These are phyloP conservation scores for Hanseniaspora uvarum DNA, from an alignment of 1,139 yeast species.

Conservation along the genomic window DNA sequence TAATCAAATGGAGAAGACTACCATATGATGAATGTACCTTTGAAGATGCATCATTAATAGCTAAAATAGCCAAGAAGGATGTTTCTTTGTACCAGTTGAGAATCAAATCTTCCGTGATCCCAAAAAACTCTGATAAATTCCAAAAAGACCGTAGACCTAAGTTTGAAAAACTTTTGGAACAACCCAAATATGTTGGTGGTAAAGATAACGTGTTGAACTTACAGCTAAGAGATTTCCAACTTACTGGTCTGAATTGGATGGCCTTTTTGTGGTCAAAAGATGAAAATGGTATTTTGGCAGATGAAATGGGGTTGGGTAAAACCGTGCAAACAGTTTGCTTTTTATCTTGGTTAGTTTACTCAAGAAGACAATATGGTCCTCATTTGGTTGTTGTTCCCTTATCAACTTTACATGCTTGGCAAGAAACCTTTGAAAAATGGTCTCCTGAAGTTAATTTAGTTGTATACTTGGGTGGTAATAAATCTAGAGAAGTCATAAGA, in stretches of 20 bases:
- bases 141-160: constrained; percentile 65
- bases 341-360: constrained; percentile 85
- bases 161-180: constrained; percentile 75
- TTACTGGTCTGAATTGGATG: constrained; percentile 99
- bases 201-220: constrained; percentile 35
- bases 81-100: constrained; percentile 78
- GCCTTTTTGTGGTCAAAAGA: constrained; percentile 96
- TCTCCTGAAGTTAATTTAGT: constrained; percentile 90
- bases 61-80: constrained; percentile 69
- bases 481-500: constrained; percentile 70
- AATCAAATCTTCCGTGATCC: constrained; percentile 71
- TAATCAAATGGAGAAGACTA: constrained; percentile 86
- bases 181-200: constrained; percentile 81
- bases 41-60: constrained; percentile 89
- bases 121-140: constrained; percentile 69
- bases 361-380: constrained; percentile 94
- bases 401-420: constrained; percentile 98
- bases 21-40: constrained; percentile 95
- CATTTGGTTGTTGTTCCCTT: constrained; percentile 92
- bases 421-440: constrained; percentile 96
- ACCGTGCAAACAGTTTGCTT: constrained; percentile 96
- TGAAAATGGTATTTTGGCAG: constrained; percentile 95
- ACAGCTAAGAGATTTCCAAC: constrained; percentile 88
- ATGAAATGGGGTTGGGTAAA: constrained; percentile 98
- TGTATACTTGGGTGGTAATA: constrained; percentile 84